A percentile compares a stretch with the other conserved stretches of the same genome.
phyloP scores from a whole-genome alignment of 2,329 filamentous ascomycete species.

The Paraconiothyrium sp. region DNA sequence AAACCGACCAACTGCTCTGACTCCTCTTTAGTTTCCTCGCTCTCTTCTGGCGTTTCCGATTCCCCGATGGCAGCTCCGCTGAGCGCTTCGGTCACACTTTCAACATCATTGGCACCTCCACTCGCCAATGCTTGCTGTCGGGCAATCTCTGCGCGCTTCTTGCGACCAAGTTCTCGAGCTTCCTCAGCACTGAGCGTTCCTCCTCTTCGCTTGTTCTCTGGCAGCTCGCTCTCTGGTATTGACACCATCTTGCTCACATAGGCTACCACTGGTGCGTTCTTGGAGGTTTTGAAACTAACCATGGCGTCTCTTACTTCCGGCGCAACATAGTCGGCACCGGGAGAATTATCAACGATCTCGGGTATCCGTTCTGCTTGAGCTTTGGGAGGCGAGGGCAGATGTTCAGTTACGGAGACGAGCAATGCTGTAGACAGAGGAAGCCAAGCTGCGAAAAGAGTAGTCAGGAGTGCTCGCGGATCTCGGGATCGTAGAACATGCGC shows the following conservation, averaged over 20 bases:
- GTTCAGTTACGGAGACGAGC: slow-evolving; percentile 92
- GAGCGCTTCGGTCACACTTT: slow-evolving; percentile 67
- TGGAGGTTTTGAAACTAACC: slow-evolving; percentile 76
- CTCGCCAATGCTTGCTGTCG: slow-evolving; percentile 72
- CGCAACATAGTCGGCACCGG: slow-evolving; percentile 77
- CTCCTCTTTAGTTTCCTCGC: slow-evolving; percentile 69
- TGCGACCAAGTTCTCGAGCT: slow-evolving; percentile 84
- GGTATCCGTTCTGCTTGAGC: slow-evolving; percentile 86
- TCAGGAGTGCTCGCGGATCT: slow-evolving; percentile 84
- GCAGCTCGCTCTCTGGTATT: slow-evolving; percentile 89
- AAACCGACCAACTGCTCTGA: slow-evolving; percentile 94
- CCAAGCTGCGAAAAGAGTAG: slow-evolving; percentile 88
- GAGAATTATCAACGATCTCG: slow-evolving; percentile 79
- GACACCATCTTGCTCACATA: slow-evolving; percentile 99
- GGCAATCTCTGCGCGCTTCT: slow-evolving; percentile 89
- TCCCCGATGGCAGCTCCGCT: slow-evolving; percentile 65
- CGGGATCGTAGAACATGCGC: slow-evolving; percentile 84
- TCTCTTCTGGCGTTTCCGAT: slow-evolving; percentile 43
- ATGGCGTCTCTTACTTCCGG: slow-evolving; percentile 79
- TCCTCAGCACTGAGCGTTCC: slow-evolving; percentile 84
- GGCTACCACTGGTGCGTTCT: slow-evolving; percentile 82
- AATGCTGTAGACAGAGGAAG: slow-evolving; percentile 91
- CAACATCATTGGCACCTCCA: slow-evolving; percentile 57
- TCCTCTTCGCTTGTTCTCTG: slow-evolving; percentile 78
- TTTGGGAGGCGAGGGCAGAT: slow-evolving; percentile 81